Percentiles rank a stretch among this genome's conserved stretches.
phyloP scores from a whole-genome alignment of 1,139 yeast species.

The Saccharomyces hybrid region DNA sequence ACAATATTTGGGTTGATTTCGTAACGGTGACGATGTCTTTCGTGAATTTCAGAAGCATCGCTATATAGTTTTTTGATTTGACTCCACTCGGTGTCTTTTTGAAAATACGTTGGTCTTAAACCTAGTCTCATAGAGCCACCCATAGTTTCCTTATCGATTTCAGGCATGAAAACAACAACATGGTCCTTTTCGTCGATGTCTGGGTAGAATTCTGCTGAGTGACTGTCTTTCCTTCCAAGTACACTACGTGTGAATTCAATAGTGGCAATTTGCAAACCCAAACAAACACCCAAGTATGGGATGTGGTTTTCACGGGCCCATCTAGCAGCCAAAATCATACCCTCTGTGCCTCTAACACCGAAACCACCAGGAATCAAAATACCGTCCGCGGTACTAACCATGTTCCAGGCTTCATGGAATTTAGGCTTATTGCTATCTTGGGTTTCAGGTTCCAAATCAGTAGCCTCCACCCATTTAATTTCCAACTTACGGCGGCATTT shows the following conservation, averaged over 20 bases:
- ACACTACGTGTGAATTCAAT: conserved; percentile 86
- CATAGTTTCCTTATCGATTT: conserved; percentile 86
- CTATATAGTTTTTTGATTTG: conserved; percentile 77
- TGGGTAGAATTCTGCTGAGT: conserved; percentile 79
- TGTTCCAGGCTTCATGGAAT: conserved; percentile 94
- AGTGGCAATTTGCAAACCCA: conserved; percentile 95
- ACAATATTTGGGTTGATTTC: conserved; percentile 88
- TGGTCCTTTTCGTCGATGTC: conserved; percentile 51
- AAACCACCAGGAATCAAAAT: conserved; percentile 98
- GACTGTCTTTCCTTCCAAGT: conserved; percentile 59
- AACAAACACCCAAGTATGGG: conserved; percentile 94
- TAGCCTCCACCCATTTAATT: conserved; percentile 93
- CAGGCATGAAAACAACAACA: conserved; percentile 96
- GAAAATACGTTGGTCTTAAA: conserved; percentile 80
- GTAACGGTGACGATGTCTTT: conserved; percentile 98
- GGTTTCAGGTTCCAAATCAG: conserved; percentile 73
- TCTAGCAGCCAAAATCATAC: conserved; percentile 94
- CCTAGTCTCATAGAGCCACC: conserved; percentile 99
- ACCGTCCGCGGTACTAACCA: conserved; percentile 91
- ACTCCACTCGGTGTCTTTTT: conserved; percentile 59
- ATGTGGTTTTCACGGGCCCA: conserved; percentile 94
- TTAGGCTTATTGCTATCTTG: conserved; percentile 58
- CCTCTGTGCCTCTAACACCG: conserved; percentile 95
- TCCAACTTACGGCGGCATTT: conserved; percentile 74
- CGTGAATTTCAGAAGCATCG: conserved; percentile 58